Base-by-base conservation (phyloP, 371 early-diverging fungal genomes). In the Circinella minor region DNA sequence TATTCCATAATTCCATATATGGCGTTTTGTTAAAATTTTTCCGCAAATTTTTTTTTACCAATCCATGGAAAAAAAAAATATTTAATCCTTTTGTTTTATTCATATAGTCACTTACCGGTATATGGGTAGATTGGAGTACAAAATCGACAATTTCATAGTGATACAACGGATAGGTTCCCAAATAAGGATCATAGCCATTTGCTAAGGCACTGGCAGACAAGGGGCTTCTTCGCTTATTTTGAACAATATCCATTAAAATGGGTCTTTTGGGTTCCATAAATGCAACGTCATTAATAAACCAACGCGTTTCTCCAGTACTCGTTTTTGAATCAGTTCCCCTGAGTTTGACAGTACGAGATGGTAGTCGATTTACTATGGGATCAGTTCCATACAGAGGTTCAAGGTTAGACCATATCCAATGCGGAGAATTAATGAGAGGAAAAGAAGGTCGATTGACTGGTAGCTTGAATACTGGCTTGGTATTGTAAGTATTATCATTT, bases 61-160 rank as follows among this genome's bases (percentile, higher is more conserved):
- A 39, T 9, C 39, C 39, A 43, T 43, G 43, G 11, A 43, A 43
- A 43, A 51, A 51, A 51, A 14, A 51, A n/a, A 13, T 4, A 14
- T 4, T 17, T n/a, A 51, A 51, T 51, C 7, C 1, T 43, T 43
- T 43, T 9, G 43, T 27, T 27, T 2, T 27, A 47, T 9, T 11
- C 47, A 47, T 11, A 47, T 47, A 47, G 9, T 3, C 15, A 17
- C 51, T 51, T 51, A 51, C 51, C 18, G 74, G 69, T 4, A 51
- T 63, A 46, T 78, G 73, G 0, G 78, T 81, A 6, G 70, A 66
- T 48, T 83, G 84, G 7, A 83, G 65, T 10, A 83, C 80, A 48
- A 83, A 60, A 48, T 83, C 84, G 1, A 83, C 68, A 34, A 77
- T 68, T 59, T 83, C 84, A 63, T 74, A 72, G 39, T 77, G 63